Evolutionary conservation across 148 eudicot species (phyloP).

Genomic region (Rhododendron molle): DNA sequence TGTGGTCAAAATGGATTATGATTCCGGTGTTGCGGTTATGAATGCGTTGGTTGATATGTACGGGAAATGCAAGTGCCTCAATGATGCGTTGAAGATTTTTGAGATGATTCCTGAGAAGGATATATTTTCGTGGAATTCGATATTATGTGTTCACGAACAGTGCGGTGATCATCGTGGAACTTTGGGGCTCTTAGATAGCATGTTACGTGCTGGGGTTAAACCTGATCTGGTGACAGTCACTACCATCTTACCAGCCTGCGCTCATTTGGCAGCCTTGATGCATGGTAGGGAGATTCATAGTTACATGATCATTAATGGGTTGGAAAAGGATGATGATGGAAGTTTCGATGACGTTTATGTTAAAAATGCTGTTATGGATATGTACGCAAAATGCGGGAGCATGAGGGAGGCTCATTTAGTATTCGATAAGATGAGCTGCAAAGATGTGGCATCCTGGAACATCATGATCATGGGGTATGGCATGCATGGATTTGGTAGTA

Average conservation of each 20-base stretch:
- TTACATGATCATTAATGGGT: constrained; percentile 46
- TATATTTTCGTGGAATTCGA: constrained; percentile 65
- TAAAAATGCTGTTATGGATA: constrained; percentile 57
- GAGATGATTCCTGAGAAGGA: constrained; percentile 46
- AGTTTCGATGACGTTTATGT: constrained; percentile 26
- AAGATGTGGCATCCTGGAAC: constrained; percentile 80
- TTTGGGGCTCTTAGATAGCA: constrained; percentile 35
- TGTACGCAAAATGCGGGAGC: constrained; percentile 67
- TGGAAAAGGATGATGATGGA: constrained; percentile 19
- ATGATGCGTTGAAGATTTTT: constrained; percentile 36
- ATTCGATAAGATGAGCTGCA: constrained; percentile 44
- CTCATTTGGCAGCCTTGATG: constrained; percentile 51
- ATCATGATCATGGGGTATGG: constrained; percentile 80
- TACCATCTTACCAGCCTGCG: constrained; percentile 63
- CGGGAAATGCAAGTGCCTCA: constrained; percentile 54
- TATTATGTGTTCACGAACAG: constrained; percentile 51
- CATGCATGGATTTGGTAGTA: constrained; percentile 58
- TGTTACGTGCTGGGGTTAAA: constrained; percentile 35
- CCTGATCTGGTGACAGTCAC: constrained; percentile 71
- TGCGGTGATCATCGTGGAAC: constrained; percentile 50
- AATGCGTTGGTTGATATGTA: constrained; percentile 74
- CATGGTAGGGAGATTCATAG: constrained; percentile 60
- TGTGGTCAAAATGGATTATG: constrained; percentile 47
- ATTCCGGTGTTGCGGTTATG: constrained; percentile 32
- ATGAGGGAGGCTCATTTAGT: constrained; percentile 48